Conservation (phyloP, 140 eudicot species). For the Stevia rebaudiana region DNA sequence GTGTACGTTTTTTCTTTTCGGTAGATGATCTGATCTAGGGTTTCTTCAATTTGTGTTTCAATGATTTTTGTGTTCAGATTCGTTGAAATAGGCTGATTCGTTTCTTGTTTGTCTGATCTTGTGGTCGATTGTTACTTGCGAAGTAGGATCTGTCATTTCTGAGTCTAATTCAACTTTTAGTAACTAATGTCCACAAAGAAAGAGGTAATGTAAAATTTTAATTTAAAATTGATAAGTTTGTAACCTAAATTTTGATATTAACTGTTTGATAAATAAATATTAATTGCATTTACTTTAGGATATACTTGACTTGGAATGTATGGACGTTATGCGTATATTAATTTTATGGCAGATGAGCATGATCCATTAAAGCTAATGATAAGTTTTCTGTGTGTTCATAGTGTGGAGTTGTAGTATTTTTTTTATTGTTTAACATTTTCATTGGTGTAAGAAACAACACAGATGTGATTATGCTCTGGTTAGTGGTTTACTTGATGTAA, state of each 20-base stretch:
- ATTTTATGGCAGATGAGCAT: too few relatives aligned
- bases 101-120: not conserved
- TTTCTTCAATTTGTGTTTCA: not conserved
- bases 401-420: not conserved
- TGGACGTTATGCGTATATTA: not conserved
- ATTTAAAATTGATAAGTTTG: not conserved
- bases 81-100: not conserved
- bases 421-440: not conserved
- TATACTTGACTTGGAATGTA: constrained; percentile 5
- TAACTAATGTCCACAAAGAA: not conserved
- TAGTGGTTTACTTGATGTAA: not conserved
- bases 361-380: too few relatives aligned
- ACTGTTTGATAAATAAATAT: not conserved
- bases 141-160: constrained; percentile 1
- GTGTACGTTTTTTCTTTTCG: not conserved
- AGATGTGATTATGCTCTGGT: not conserved
- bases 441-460: not conserved
- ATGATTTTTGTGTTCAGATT: not conserved
- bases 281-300: not conserved
- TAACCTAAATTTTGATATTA: not conserved
- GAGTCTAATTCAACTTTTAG: not conserved
- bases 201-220: not conserved
- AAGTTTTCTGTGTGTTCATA: not conserved
- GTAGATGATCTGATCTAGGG: constrained; percentile 13
- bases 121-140: not conserved